phyloP scores from a whole-genome alignment of 768 basidiomycete genomes.

The Russula sp. region DNA sequence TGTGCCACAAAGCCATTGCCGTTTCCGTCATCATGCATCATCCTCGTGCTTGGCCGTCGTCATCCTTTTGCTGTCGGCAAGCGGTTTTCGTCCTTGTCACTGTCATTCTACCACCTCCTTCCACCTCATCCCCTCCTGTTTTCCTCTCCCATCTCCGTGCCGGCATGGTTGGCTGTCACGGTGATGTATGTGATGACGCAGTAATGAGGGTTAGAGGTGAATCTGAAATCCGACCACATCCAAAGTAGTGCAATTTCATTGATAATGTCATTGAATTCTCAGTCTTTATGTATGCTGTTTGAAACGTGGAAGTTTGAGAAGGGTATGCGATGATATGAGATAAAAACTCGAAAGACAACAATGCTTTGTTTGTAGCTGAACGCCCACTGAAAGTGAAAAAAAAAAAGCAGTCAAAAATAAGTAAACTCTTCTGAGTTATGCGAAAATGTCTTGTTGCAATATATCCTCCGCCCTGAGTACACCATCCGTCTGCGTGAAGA shows the following conservation, averaged over 20 bases:
- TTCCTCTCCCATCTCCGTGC: too few species aligned
- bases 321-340: not conserved
- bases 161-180: too few species aligned
- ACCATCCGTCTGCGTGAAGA: slow-evolving; percentile 7
- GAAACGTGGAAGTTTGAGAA: not conserved
- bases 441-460: slow-evolving; percentile 21
- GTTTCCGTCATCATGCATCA: too few species aligned
- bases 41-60: too few species aligned
- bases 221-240: not conserved
- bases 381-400: not conserved
- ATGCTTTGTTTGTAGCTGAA: not conserved
- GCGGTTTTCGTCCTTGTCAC: too few species aligned
- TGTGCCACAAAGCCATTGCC: too few species aligned
- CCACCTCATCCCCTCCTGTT: too few species aligned
- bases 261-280: not conserved
- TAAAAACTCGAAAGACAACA: not conserved
- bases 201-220: too few species aligned
- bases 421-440: not conserved
- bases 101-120: too few species aligned
- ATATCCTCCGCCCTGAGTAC: slow-evolving; percentile 22
- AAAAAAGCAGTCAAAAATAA: not conserved
- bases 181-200: too few species aligned
- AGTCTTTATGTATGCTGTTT: not conserved
- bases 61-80: too few species aligned
- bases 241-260: not conserved